phyloP scores from a whole-genome alignment of 1,284 basidiomycete species.

The Papiliotrema terrestris region DNA sequence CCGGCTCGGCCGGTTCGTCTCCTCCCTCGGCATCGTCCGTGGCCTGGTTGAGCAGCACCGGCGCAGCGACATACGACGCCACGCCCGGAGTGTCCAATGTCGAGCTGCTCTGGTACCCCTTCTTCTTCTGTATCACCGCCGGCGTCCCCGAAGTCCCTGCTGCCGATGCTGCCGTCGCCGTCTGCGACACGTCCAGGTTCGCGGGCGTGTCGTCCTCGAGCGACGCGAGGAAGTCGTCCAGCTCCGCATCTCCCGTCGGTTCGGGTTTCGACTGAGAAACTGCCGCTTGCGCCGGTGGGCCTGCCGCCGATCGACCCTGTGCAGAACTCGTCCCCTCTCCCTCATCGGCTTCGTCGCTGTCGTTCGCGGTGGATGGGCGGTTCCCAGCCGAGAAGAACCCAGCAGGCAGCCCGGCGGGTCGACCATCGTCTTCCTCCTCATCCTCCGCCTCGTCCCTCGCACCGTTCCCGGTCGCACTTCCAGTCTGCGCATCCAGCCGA shows the following conservation, averaged over 20 bases:
- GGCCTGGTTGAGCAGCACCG: conserved; percentile 21
- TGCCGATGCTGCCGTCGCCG: neutral
- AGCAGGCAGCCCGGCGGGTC: conserved; percentile 3
- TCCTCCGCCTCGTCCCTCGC: neutral
- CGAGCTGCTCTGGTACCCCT: conserved; percentile 4
- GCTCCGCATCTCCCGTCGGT: conserved; percentile 41
- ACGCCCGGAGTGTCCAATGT: conserved; percentile 28
- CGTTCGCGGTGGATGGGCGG: conserved; percentile 5
- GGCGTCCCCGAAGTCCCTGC: neutral
- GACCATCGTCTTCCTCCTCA: conserved; percentile 9
- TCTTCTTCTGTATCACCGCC: conserved; percentile 3
- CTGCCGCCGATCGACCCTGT: too few species aligned
- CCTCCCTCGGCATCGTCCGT: conserved; percentile 13
- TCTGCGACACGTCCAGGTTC: neutral
- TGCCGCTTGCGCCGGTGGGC: neutral
- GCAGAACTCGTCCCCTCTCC: too few species aligned
- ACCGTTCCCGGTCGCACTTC: neutral
- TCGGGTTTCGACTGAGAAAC: conserved; percentile 2
- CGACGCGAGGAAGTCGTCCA: conserved; percentile 48
- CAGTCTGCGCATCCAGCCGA: neutral
- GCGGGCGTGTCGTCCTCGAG: conserved; percentile 27
- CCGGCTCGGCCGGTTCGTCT: conserved; percentile 28
- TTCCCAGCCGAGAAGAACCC: conserved; percentile 41
- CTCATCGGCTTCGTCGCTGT: conserved; percentile 8
- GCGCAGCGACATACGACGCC: conserved; percentile 46